Percentiles rank a stretch among this genome's conserved stretches.
Evolutionary conservation across 2,329 filamentous ascomycete species (phyloP).

Genomic region (Bipolaris gigantea): DNA sequence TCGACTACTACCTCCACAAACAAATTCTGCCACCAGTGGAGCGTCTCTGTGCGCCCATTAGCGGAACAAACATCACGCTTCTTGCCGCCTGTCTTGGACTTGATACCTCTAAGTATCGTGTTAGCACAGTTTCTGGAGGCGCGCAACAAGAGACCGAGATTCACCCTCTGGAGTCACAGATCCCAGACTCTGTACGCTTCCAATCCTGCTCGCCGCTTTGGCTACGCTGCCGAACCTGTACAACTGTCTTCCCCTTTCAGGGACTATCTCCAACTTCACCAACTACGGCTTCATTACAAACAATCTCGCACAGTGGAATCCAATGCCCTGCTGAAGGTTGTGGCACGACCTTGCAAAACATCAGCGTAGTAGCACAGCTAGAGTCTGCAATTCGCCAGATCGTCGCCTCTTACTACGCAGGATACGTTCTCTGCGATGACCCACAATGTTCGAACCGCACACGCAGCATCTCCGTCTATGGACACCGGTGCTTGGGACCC

Average conservation of each 20-base stretch:
- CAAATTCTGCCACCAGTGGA: slow-evolving; percentile 98
- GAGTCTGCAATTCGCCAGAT: slow-evolving; percentile 80
- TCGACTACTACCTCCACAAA: slow-evolving; percentile 98
- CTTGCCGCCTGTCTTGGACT: slow-evolving; percentile 92
- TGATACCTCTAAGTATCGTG: slow-evolving; percentile 83
- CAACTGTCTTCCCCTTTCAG: slow-evolving; percentile 70
- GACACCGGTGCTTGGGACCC: slow-evolving; percentile 84
- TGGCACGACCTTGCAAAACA: slow-evolving; percentile 63
- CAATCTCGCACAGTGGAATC: slow-evolving; percentile 71
- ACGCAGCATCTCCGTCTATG: slow-evolving; percentile 90
- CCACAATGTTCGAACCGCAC: slow-evolving; percentile 83
- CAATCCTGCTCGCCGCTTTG: slow-evolving; percentile 74
- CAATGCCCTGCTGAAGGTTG: slow-evolving; percentile 69
- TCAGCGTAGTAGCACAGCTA: slow-evolving; percentile 82
- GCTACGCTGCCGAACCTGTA: slow-evolving; percentile 82
- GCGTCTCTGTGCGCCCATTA: slow-evolving; percentile 93
- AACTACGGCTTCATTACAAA: slow-evolving; percentile 21
- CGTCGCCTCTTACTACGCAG: slow-evolving; percentile 86
- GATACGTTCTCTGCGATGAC: slow-evolving; percentile 89
- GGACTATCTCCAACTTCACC: slow-evolving; percentile 59
- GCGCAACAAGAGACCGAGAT: slow-evolving; percentile 55
- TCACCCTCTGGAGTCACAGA: slow-evolving; percentile 89
- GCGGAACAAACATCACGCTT: slow-evolving; percentile 84
- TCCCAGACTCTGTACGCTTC: slow-evolving; percentile 89
- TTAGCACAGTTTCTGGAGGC: slow-evolving; percentile 61